Conservation (phyloP, 129 eudicot species). For the Daucus carota region DH1_v3.0 NC_030383.2:6097501-6098000, state of each 20-base stretch:
- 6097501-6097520: no score
- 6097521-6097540: no score
- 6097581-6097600: no score
- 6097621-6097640: no score
- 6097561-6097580: no score
- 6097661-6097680: no score
- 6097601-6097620: no score
- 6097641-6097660: no score
- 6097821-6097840: conserved; percentile 54
- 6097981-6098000: conserved; percentile 65
- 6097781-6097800: conserved; percentile 61
- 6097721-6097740: not conserved
- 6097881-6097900: conserved; percentile 77
- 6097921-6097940: conserved; percentile 78
- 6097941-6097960: conserved; percentile 72
- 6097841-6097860: conserved; percentile 86
- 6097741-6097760: not conserved
- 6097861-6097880: conserved; percentile 90
- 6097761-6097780: conserved; percentile 52
- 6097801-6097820: conserved; percentile 76
- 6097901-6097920: conserved; percentile 67
- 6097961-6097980: conserved; percentile 79
- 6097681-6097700: no score
- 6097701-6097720: no score
- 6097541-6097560: no score